Evolutionary conservation across 345 rosid genomes (phyloP).

Genomic region (Tarenaya hassleriana): DNA sequence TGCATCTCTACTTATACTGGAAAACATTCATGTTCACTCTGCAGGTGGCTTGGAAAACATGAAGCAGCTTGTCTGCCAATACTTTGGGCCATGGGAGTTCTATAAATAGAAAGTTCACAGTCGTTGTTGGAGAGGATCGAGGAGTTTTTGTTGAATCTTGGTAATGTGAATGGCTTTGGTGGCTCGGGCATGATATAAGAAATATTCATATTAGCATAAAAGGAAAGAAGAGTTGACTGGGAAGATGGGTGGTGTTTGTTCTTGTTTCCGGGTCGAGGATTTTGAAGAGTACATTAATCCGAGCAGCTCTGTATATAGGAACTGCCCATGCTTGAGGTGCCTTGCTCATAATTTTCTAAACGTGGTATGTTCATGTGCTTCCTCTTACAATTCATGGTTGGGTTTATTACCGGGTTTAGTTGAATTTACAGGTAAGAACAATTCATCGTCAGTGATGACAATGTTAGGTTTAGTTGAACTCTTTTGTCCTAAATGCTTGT

Average conservation of each 20-base stretch:
- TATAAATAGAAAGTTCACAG: constrained; percentile 18
- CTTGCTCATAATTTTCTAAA: no score
- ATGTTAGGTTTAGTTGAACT: neutral
- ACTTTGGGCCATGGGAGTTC: constrained; percentile 15
- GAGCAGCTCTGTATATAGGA: no score
- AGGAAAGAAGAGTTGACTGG: constrained; percentile 25
- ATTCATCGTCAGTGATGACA: no score
- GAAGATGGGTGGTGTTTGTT: no score
- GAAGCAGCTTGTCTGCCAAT: constrained; percentile 15
- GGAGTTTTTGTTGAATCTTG: constrained; percentile 35
- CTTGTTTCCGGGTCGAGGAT: no score
- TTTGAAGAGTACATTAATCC: no score
- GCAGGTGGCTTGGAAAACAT: constrained; percentile 29
- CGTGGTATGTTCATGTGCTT: no score
- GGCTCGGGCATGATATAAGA: constrained; percentile 20
- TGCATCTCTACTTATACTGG: constrained; percentile 2
- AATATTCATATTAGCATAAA: constrained; percentile 13
- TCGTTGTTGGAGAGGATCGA: constrained; percentile 4
- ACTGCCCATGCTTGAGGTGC: no score
- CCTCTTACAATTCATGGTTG: no score
- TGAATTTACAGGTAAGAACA: no score
- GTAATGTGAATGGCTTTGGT: constrained; percentile 19
- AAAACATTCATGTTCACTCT: constrained; percentile 14
- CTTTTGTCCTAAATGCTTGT: no score
- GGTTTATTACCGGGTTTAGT: no score